Evolutionary conservation across 768 basidiomycete genomes (phyloP).

Genomic region (Rhizopogon rudus): DNA sequence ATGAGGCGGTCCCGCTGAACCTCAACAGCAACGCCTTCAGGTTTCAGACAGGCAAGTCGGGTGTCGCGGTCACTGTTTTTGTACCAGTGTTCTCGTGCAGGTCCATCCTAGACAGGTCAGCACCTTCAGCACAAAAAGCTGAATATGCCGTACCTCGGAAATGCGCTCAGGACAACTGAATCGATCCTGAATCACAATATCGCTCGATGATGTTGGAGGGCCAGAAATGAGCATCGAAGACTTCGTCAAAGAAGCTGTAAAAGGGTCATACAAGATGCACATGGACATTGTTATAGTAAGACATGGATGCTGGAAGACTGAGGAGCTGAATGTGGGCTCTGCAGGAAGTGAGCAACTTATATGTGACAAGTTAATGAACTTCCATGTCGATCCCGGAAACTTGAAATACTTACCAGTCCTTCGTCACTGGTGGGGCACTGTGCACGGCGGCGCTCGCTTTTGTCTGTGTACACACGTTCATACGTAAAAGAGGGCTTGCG

Average conservation of each 20-base stretch:
- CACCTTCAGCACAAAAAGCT: not conserved
- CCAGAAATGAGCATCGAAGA: conserved; percentile 15
- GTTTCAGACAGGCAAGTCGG: conserved; percentile 49
- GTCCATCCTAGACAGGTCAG: conserved; percentile 39
- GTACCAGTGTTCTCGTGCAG: conserved; percentile 43
- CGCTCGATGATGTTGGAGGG: conserved; percentile 4
- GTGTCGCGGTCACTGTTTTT: conserved; percentile 47
- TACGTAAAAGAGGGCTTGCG: too few relatives aligned
- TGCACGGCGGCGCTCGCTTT: too few relatives aligned
- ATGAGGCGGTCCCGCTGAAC: conserved; percentile 43
- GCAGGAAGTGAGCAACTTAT: not conserved
- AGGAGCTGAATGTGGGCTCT: not conserved
- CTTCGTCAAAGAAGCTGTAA: conserved; percentile 37
- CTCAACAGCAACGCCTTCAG: conserved; percentile 49
- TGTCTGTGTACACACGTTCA: too few relatives aligned
- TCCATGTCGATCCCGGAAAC: too few relatives aligned
- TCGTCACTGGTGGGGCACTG: too few relatives aligned
- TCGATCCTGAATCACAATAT: conserved; percentile 6
- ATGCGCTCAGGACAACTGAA: not conserved
- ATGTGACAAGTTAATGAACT: too few relatives aligned
- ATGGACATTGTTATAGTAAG: conserved; percentile 11
- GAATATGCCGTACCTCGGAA: conserved; percentile 20
- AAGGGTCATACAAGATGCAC: conserved; percentile 29
- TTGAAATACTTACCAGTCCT: too few relatives aligned
- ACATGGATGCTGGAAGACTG: not conserved